Conservation (phyloP, 768 basidiomycete species). For the Leccinum obscurum region DNA sequence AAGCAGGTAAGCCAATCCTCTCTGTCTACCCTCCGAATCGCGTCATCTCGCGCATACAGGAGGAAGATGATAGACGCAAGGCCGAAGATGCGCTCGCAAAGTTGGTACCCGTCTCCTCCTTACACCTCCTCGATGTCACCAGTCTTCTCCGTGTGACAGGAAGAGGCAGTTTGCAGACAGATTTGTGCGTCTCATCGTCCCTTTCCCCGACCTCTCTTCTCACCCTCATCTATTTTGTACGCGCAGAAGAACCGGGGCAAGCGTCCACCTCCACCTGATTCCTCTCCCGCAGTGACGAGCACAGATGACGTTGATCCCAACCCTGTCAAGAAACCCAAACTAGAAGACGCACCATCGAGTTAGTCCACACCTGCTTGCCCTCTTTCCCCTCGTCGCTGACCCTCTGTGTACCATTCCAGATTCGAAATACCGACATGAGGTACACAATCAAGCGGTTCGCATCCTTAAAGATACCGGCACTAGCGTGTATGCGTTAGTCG, state of each 20-base stretch:
- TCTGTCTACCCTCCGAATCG: not conserved
- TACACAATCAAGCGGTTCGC: conserved; percentile 34
- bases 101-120: conserved; percentile 34
- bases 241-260: conserved; percentile 63
- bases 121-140: not conserved
- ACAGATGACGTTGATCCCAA: conserved; percentile 33
- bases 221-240: not conserved
- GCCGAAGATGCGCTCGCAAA: conserved; percentile 50
- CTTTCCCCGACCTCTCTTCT: no score
- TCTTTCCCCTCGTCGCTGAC: not conserved
- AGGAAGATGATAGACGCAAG: conserved; percentile 59
- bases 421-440: conserved; percentile 41
- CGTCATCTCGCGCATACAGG: conserved; percentile 33
- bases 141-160: conserved; percentile 35
- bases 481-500: conserved; percentile 42
- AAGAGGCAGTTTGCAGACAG: conserved; percentile 61
- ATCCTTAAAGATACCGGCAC: conserved; percentile 46
- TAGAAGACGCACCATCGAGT: conserved; percentile 14
- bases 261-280: conserved; percentile 45
- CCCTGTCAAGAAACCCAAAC: conserved; percentile 42
- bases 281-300: conserved; percentile 32
- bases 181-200: conserved; percentile 46
- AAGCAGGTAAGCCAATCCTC: conserved; percentile 45
- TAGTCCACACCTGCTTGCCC: not conserved
- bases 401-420: not conserved